Evolutionary conservation across 2,329 filamentous ascomycete species (phyloP).

Genomic region (Fonsecaea erecta): DNA sequence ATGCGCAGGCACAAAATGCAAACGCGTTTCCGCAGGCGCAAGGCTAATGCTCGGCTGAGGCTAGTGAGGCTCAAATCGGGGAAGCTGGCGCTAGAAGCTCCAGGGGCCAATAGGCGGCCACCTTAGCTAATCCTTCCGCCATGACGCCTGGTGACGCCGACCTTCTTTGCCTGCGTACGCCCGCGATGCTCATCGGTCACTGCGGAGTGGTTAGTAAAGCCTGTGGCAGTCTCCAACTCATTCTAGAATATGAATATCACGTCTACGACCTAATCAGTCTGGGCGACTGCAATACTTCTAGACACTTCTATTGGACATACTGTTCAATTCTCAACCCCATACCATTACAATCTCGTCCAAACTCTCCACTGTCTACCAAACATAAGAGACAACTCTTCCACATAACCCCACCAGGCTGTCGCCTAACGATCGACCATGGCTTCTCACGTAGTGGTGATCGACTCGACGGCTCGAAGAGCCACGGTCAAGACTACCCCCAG

Average conservation of each 20-base stretch:
- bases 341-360: neutral
- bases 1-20: conserved; percentile 29
- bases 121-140: conserved; percentile 15
- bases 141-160: conserved; percentile 27
- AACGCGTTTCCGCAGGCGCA: conserved; percentile 24
- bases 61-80: conserved; percentile 18
- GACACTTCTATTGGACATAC: neutral
- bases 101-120: conserved; percentile 23
- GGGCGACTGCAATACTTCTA: neutral
- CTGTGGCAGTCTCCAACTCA: neutral
- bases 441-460: conserved; percentile 85
- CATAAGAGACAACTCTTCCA: neutral
- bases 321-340: neutral
- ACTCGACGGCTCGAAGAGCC: conserved; percentile 75
- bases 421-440: conserved; percentile 64
- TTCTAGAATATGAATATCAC: neutral
- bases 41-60: neutral
- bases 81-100: neutral
- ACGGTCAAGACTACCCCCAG: conserved; percentile 81
- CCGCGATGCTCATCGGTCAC: conserved; percentile 32
- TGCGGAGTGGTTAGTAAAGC: conserved; percentile 2
- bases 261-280: neutral
- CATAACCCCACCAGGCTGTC: conserved; percentile 19
- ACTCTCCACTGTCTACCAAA: neutral
- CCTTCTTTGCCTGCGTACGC: conserved; percentile 17